Percentiles rank a stretch among this genome's conserved stretches.
These are phyloP conservation scores for Botryosphaeria dothidea DNA, from an alignment of 2,329 filamentous ascomycete genomes.

Conservation along the genomic window DNA sequence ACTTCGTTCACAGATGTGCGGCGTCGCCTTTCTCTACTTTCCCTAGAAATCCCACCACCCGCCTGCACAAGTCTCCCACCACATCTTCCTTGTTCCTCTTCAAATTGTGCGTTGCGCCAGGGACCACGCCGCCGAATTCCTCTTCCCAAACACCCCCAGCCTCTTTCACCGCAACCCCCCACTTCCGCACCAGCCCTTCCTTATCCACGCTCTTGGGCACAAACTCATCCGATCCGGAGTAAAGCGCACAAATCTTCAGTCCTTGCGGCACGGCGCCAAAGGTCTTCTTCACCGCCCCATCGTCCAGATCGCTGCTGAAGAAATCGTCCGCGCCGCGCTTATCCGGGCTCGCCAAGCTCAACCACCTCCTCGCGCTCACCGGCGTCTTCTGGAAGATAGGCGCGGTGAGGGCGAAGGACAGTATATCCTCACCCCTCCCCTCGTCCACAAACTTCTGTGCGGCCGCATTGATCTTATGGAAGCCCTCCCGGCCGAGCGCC, in stretches of 20 bases:
- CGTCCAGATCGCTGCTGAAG: conserved; percentile 76
- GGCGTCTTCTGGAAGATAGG: conserved; percentile 39
- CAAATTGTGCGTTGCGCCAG: conserved; percentile 54
- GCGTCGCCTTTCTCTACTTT: conserved; percentile 13
- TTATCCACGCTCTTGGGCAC: conserved; percentile 62
- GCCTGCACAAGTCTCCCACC: conserved; percentile 50
- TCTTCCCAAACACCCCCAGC: conserved; percentile 52
- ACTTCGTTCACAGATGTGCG: neutral
- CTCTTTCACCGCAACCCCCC: conserved; percentile 49
- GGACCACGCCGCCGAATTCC: conserved; percentile 49
- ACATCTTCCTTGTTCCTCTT: conserved; percentile 49
- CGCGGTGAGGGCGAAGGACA: conserved; percentile 45
- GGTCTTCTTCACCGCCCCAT: conserved; percentile 58
- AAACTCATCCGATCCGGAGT: conserved; percentile 67
- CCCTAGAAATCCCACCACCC: conserved; percentile 53
- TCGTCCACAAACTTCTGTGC: conserved; percentile 58
- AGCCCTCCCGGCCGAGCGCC: neutral
- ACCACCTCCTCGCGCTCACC: conserved; percentile 59
- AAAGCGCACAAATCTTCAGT: conserved; percentile 60
- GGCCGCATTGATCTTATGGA: conserved; percentile 63
- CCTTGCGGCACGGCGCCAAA: conserved; percentile 62
- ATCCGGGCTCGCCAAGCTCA: conserved; percentile 58
- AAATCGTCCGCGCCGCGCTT: conserved; percentile 76
- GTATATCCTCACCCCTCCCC: conserved; percentile 56
- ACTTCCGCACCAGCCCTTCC: conserved; percentile 57